These are phyloP conservation scores for Hirsutella rhossiliensis DNA, from an alignment of 2,329 filamentous ascomycete species.

Conservation along the genomic window DNA sequence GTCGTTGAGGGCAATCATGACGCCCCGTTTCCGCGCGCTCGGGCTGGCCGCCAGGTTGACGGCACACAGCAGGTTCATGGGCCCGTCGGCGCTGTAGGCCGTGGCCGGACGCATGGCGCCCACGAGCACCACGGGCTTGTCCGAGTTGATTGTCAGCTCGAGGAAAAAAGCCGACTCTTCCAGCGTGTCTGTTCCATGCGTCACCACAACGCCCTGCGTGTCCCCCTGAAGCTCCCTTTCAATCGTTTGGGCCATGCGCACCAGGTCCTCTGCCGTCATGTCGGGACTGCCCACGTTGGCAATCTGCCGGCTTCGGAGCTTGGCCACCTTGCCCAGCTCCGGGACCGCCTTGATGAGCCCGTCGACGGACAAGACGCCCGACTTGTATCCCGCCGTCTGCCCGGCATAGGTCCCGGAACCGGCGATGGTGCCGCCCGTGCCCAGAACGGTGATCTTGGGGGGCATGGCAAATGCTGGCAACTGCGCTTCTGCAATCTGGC, in stretches of 20 bases:
- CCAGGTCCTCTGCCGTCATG: conserved; percentile 35
- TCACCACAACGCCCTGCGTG: conserved; percentile 41
- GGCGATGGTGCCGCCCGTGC: conserved; percentile 48
- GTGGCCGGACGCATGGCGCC: conserved; percentile 53
- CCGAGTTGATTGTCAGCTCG: conserved; percentile 41
- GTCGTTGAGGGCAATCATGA: conserved; percentile 50
- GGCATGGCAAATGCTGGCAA: neutral
- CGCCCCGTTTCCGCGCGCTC: conserved; percentile 35
- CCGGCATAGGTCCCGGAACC: conserved; percentile 34
- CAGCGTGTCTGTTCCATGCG: conserved; percentile 54
- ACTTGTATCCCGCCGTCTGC: conserved; percentile 30
- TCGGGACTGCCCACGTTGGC: conserved; percentile 33
- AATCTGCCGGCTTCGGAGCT: conserved; percentile 40
- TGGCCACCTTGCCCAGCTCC: conserved; percentile 39
- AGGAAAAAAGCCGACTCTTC: conserved; percentile 54
- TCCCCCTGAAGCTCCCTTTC: conserved; percentile 32
- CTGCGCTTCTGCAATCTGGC: neutral
- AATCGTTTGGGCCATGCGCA: conserved; percentile 34
- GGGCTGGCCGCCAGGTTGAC: conserved; percentile 40
- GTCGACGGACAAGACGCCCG: conserved; percentile 33
- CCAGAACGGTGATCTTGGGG: conserved; percentile 44
- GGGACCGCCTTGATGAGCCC: conserved; percentile 42
- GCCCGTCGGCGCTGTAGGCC: conserved; percentile 50
- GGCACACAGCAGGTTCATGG: conserved; percentile 48
- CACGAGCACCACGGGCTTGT: conserved; percentile 47